Evolutionary conservation across 768 basidiomycete genomes (phyloP), one percentile per base, ranked within the genome.

Genomic region (Sarcodon sp.): DNA sequence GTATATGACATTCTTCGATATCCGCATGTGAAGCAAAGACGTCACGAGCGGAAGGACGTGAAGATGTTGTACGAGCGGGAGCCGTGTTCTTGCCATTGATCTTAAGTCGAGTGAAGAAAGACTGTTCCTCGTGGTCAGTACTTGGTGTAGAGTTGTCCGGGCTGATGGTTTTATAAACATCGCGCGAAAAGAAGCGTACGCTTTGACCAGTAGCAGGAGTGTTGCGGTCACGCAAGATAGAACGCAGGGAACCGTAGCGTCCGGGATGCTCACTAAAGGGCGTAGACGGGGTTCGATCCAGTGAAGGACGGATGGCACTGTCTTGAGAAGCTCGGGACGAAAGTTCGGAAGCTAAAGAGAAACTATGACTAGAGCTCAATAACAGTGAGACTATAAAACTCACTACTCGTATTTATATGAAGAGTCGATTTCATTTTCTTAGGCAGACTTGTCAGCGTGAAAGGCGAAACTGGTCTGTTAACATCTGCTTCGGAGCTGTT

Each of bases 201-300:
- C 78, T 85, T 58, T 80, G 79, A n/a, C 84, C 83, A 9, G 82
- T 83, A 3, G 79, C 83, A 12, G 84, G 84, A 0, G 83, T 81
- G 43, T 78, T 78, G 3, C 72, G 74, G 51, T 80, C 78, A 37
- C 81, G 79, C 27, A 87, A 69, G 53, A 87, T 87, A 12, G 83
- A 85, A 11, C 83, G 76, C 5, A 82, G 68, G 10, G 83, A 84
- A 41, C 13, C 27, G 39, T 41, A 41, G 16, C 39, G 39, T 46
- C 70, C 72, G 50, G 63, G 69, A 49, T 62, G 51, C 60, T 53
- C 49, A 41, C 59, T 18, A 51, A 57, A 45, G 50, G 67, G 47
- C 56, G 67, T 59, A 13, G 55, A 59, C 51, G 57, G 68, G 58
- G n/a, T 64, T 64, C 55, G 35, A 33, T 63, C 63, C 57, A 56